Percentiles rank a stretch among this genome's conserved stretches.
Evolutionary conservation across 2,329 filamentous ascomycete species (phyloP).

Genomic region (Lachnellula subtilissima): DNA sequence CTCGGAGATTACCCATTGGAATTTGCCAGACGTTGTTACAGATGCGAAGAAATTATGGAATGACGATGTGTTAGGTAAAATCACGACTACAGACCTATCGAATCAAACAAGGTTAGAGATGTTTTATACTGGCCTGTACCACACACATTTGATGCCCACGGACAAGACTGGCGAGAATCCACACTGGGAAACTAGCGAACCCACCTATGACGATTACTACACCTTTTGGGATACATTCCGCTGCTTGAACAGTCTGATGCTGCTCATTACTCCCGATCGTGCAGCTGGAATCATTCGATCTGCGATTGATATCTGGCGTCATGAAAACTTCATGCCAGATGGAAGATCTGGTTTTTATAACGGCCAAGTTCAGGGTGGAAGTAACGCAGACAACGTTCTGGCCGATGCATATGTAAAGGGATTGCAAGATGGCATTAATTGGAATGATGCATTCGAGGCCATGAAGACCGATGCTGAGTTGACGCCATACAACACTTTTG

Average conservation of each 20-base stretch:
- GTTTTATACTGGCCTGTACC: slow-evolving; percentile 54
- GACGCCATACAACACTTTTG: slow-evolving; percentile 52
- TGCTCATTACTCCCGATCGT: slow-evolving; percentile 57
- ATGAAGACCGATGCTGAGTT: slow-evolving; percentile 63
- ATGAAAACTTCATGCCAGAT: slow-evolving; percentile 60
- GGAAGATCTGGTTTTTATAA: slow-evolving; percentile 63
- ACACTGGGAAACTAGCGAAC: slow-evolving; percentile 55
- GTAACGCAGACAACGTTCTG: slow-evolving; percentile 66
- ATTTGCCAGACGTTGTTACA: slow-evolving; percentile 36
- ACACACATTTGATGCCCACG: slow-evolving; percentile 61
- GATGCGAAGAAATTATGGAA: slow-evolving; percentile 50
- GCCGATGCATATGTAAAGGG: slow-evolving; percentile 68
- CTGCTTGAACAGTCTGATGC: slow-evolving; percentile 53
- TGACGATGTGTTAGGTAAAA: slow-evolving; percentile 41
- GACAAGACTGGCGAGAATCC: slow-evolving; percentile 67
- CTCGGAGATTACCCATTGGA: slow-evolving; percentile 40
- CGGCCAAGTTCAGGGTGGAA: slow-evolving; percentile 62
- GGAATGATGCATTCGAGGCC: slow-evolving; percentile 51
- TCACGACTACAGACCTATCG: slow-evolving; percentile 33
- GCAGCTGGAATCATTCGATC: slow-evolving; percentile 60
- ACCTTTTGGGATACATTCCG: slow-evolving; percentile 62
- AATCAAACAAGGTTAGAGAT: slow-evolving; percentile 46
- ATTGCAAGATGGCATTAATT: slow-evolving; percentile 54
- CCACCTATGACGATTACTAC: slow-evolving; percentile 67
- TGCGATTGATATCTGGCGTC: slow-evolving; percentile 60